Evolutionary conservation across 345 rosid species (phyloP), one percentile per base, ranked within the genome.

Genomic region (Ceriops tagal): DNA sequence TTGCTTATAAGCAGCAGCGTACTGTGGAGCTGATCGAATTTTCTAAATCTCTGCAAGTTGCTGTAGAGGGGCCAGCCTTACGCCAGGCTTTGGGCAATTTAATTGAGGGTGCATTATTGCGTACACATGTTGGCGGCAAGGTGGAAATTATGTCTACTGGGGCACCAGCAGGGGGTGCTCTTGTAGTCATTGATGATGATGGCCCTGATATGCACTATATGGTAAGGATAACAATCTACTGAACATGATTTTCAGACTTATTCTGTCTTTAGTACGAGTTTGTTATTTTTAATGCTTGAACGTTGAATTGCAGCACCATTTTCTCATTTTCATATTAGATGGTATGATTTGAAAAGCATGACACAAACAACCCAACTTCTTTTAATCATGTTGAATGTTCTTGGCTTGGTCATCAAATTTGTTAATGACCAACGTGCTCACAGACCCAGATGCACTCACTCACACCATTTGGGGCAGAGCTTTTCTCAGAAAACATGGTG

Each of bases 151-250:
- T 80, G 32, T 84, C 83, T 28, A 78, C 89, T 63, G 77, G 83
- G 64, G 98, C 97, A 65, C 97, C 97, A 3, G 97, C 90, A 5
- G 96, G 95, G 2, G 97, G 97, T 43, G 82, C 81, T 64, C 84
- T 93, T 3, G 85, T 93, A 39, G 76, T 93, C 72, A 87, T 93
- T 64, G 96, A 91, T 58, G 98, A 93, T 24, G 90, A 91, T 70
- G 97, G 98, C 60, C 97, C 97, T 22, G 92, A 93, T 80, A 91
- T 93, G 98, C 97, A 90, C 61, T 93, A 83, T 55, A 91, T 89
- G 97, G 96, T 93, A 88, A 80, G 61, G 19, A 62, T 75, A 31
- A 8, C 20, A 13, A 56, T 58, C 59, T 9, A 21, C 18, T 13
- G 15, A n/a, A n/a, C 20, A 21, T 21, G 27, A 21, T 24, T 3